A percentile compares a stretch with the other conserved stretches of the same genome.
Conservation (phyloP, 257 asterid species). For the Solanum corneliomulleri region DNA sequence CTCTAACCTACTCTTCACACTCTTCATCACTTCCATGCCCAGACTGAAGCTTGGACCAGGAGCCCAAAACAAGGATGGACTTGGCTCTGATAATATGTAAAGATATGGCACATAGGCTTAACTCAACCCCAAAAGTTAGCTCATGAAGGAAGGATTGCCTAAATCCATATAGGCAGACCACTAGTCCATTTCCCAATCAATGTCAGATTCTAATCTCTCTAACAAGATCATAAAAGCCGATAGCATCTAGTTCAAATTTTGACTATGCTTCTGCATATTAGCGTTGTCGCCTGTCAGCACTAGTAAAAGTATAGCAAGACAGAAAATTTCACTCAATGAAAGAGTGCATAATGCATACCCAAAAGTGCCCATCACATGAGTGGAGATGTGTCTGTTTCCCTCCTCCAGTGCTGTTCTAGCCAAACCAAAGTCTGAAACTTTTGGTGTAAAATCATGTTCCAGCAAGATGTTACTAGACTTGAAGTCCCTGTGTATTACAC, state of each 20-base stretch:
- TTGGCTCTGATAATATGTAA: neutral
- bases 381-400: slow-evolving; percentile 59
- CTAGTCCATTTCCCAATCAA: neutral
- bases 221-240: neutral
- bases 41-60: neutral
- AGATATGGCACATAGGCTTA: neutral
- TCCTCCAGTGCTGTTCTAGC: slow-evolving; percentile 84
- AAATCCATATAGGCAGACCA: neutral
- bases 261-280: neutral
- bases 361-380: slow-evolving; percentile 97
- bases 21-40: neutral
- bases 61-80: neutral
- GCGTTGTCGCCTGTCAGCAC: neutral
- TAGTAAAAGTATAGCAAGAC: neutral
- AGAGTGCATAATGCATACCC: slow-evolving; percentile 47
- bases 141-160: neutral
- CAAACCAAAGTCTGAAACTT: slow-evolving; percentile 92
- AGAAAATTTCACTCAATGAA: neutral
- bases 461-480: slow-evolving; percentile 84
- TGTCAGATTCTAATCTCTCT: neutral
- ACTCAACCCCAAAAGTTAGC: neutral
- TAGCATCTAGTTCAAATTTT: neutral
- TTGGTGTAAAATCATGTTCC: slow-evolving; percentile 77
- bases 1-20: neutral
- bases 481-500: slow-evolving; percentile 94